Evolutionary conservation across 2,329 filamentous ascomycete species (phyloP).

Genomic region (Phialocephala sp.): DNA sequence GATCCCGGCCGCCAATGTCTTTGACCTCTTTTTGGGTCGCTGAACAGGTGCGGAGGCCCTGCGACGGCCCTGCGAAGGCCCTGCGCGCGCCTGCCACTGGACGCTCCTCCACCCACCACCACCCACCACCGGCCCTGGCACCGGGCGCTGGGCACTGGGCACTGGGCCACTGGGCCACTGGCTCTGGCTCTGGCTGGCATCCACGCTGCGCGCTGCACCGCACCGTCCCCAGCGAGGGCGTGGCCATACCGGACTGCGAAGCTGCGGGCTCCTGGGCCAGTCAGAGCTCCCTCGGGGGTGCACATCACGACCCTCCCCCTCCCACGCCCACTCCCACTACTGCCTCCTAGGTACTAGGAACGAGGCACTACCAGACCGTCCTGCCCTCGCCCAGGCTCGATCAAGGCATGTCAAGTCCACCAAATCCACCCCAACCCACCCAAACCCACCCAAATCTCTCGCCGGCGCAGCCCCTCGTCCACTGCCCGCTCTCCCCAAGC

Average conservation of each 20-base stretch:
- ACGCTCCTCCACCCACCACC: background rate
- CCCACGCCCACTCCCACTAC: background rate
- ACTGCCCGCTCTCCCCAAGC: slow-evolving; percentile 7
- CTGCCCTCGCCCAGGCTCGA: background rate
- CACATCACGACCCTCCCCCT: no score
- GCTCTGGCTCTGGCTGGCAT: background rate
- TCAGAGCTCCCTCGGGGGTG: background rate
- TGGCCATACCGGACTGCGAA: no score
- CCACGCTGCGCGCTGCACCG: no score
- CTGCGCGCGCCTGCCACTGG: slow-evolving; percentile 2
- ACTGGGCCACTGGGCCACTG: background rate
- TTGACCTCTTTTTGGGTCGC: slow-evolving; percentile 35
- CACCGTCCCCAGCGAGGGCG: no score
- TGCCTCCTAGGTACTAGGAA: no score
- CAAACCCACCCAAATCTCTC: background rate
- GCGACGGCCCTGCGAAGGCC: no score
- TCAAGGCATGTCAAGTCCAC: background rate
- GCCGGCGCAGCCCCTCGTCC: background rate
- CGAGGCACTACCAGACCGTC: background rate
- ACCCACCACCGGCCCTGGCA: background rate
- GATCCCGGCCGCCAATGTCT: slow-evolving; percentile 33
- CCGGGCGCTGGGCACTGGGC: background rate
- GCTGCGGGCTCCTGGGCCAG: background rate
- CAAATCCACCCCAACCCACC: background rate
- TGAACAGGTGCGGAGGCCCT: background rate